Base-by-base conservation (phyloP, 345 rosid genomes). In the Mercurialis annua region DNA sequence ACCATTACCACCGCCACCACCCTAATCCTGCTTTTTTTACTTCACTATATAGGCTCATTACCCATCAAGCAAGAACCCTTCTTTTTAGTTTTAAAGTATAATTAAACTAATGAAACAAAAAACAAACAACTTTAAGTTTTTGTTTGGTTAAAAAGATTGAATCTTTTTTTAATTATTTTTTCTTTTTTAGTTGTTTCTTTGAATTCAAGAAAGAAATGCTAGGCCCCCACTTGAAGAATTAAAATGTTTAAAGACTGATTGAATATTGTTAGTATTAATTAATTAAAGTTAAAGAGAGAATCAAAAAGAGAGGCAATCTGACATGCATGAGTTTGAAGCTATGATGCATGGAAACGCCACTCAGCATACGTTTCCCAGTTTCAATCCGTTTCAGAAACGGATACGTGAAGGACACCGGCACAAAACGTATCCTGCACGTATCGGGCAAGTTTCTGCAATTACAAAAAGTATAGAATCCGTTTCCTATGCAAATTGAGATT, bases 241-340 rank as follows among this genome's bases (percentile, higher is more conserved):
- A 12, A 1, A 24, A 60, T 15, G 31, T 26, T n/a, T 40, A 53
- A 52, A 54, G 38, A 40, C 26, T 15, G 12, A 0, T 44, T 30
- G 20, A 16, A 7, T 9, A 3, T 40, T 8, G 8, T 36, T 36
- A 3, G 4, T 36, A 3, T 36, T 36, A 36, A 36, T 36, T 36
- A 36, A 36, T 36, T 36, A 9, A 36, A 36, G 40, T 36, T 4
- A 36, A 36, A 3, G 8, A 40, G 44, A 40, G 44, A 40, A 40
- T 40, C 44, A 33, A 65, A 5, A 62, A 71, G 61, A 16, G 51
- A 66, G 79, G 76, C 78, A 74, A 69, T 42, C 83, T 79, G 83
- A 82, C 81, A 80, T 15, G 16, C 43, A 42, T 15, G 59, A 54
- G 66, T 71, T 77, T 71, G 72, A n/a, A n/a, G n/a, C n/a, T n/a